A percentile compares a stretch with the other conserved stretches of the same genome.
These are phyloP conservation scores for Dryas integrifolia DNA, from an alignment of 331 rosid genomes.

Conservation along the genomic window DNA sequence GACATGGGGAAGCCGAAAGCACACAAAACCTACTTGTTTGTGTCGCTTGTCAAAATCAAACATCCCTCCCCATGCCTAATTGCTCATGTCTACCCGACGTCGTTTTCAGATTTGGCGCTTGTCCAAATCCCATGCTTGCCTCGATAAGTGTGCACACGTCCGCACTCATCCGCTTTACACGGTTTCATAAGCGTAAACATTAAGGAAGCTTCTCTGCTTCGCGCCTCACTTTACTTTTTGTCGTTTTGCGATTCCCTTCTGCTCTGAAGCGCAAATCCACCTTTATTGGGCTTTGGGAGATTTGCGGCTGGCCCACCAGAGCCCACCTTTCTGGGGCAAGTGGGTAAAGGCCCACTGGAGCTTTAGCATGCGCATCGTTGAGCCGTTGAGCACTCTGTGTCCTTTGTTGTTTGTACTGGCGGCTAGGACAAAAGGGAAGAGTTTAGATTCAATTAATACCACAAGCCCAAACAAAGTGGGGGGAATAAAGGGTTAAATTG, in stretches of 20 bases:
- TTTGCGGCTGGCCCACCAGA: constrained; percentile 24
- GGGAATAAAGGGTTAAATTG: neutral
- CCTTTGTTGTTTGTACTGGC: neutral
- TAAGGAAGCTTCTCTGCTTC: neutral
- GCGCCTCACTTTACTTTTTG: constrained; percentile 8
- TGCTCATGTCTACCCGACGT: neutral
- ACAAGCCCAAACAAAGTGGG: neutral
- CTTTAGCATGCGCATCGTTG: constrained; percentile 28
- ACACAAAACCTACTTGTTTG: neutral
- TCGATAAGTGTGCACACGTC: constrained; percentile 11
- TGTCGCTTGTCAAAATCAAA: neutral
- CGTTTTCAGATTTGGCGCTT: neutral
- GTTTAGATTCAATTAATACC: neutral
- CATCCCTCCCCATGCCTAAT: neutral
- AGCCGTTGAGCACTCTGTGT: neutral
- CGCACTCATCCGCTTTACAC: neutral
- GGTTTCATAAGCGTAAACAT: neutral
- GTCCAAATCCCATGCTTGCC: constrained; percentile 10
- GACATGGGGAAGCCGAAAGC: constrained; percentile 28
- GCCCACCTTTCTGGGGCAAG: constrained; percentile 4
- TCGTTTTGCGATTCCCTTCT: constrained; percentile 12
- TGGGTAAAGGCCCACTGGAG: constrained; percentile 31
- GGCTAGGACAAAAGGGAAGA: neutral
- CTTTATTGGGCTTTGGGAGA: constrained; percentile 18
- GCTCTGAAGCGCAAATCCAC: neutral